phyloP scores from a whole-genome alignment of 306 rosid genomes.

The Prunus mira region DNA sequence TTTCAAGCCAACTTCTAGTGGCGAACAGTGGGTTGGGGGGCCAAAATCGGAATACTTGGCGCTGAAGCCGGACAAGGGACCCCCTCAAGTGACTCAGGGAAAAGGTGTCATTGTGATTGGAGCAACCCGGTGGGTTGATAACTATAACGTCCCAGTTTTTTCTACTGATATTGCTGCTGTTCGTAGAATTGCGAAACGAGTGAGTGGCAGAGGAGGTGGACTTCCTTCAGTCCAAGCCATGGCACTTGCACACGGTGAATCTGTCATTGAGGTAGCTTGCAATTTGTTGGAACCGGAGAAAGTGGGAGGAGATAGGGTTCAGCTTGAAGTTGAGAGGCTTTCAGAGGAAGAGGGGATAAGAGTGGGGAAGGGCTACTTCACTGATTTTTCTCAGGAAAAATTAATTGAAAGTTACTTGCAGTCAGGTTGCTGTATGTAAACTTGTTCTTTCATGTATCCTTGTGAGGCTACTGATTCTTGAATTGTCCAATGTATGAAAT shows the following conservation, averaged over 20 bases:
- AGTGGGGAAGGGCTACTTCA: constrained; percentile 75
- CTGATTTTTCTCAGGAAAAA: constrained; percentile 67
- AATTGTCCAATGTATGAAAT: not conserved
- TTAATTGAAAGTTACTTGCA: constrained; percentile 52
- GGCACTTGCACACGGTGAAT: constrained; percentile 56
- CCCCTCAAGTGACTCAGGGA: constrained; percentile 40
- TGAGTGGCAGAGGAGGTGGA: constrained; percentile 51
- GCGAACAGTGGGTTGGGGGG: constrained; percentile 65
- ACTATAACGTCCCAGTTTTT: constrained; percentile 69
- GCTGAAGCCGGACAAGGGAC: constrained; percentile 71
- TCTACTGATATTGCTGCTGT: constrained; percentile 47
- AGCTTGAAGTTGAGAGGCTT: constrained; percentile 54
- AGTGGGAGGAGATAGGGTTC: constrained; percentile 50
- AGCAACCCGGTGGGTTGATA: constrained; percentile 66
- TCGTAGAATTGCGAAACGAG: constrained; percentile 44
- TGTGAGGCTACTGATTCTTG: not conserved
- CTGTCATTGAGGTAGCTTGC: constrained; percentile 52
- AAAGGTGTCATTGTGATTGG: constrained; percentile 67
- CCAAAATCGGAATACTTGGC: constrained; percentile 40
- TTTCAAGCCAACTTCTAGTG: constrained; percentile 70
- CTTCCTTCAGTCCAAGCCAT: constrained; percentile 83
- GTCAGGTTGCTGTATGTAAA: constrained; percentile 17
- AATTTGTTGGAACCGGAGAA: constrained; percentile 58
- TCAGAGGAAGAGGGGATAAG: constrained; percentile 60
- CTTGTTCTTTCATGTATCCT: not conserved